Percentiles rank a stretch among this genome's conserved stretches.
These are phyloP conservation scores for Forsythia viridissima DNA, from an alignment of 257 asterid genomes.

Conservation along the genomic window DNA sequence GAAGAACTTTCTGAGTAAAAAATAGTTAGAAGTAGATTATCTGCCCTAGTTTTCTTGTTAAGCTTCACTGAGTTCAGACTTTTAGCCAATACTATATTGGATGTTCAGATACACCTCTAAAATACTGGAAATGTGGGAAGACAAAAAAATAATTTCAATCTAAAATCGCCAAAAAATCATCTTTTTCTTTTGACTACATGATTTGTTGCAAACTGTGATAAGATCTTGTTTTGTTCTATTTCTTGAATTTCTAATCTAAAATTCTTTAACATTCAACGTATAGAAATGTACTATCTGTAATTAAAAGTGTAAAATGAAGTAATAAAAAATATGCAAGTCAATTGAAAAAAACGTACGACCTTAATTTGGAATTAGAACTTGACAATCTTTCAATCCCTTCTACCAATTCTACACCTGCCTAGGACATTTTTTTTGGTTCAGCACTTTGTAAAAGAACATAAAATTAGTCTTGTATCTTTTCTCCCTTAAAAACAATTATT, in stretches of 20 bases:
- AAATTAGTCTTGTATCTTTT: neutral
- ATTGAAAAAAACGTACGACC: neutral
- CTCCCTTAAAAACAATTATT: neutral
- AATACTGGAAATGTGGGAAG: no score
- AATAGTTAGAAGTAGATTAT: no score
- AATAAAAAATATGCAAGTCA: neutral
- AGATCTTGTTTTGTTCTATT: neutral
- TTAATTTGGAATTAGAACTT: no score
- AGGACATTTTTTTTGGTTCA: neutral
- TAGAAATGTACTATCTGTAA: no score
- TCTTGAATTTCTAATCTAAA: no score
- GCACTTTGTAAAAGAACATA: neutral
- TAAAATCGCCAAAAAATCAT: neutral
- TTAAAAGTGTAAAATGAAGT: neutral
- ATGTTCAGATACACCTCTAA: no score
- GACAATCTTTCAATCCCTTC: neutral
- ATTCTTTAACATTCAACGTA: no score
- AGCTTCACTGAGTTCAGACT: neutral
- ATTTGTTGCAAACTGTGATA: neutral
- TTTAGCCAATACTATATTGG: neutral
- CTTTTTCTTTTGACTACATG: neutral
- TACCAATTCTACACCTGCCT: neutral
- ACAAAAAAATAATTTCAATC: no score
- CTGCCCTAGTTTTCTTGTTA: neutral
- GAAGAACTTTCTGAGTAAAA: no score